These are phyloP conservation scores for Myriosclerotinia curreyana DNA, from an alignment of 2,329 filamentous ascomycete genomes.

Conservation along the genomic window DNA sequence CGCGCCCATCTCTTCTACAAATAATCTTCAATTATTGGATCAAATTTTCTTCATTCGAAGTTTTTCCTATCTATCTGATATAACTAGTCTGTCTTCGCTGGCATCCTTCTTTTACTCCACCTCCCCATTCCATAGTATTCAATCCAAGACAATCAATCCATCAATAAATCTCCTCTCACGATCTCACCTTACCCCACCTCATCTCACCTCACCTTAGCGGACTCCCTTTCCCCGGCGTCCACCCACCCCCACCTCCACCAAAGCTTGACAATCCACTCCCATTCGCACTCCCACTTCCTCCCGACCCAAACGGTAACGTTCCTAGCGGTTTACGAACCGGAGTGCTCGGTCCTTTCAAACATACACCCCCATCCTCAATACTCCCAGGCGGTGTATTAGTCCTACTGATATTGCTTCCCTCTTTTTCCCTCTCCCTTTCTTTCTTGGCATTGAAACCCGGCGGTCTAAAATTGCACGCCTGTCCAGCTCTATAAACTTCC, in stretches of 20 bases:
- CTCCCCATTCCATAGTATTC: neutral
- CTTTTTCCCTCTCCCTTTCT: constrained; percentile 47
- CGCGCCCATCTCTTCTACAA: too few relatives aligned
- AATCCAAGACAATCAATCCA: constrained; percentile 2
- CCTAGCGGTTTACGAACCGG: constrained; percentile 19
- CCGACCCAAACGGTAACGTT: constrained; percentile 5
- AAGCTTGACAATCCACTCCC: constrained; percentile 13
- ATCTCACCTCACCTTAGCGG: constrained; percentile 5
- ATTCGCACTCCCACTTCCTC: constrained; percentile 7
- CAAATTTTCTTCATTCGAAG: neutral
- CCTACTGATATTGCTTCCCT: constrained; percentile 46
- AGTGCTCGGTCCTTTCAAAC: constrained; percentile 15
- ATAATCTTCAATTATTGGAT: neutral
- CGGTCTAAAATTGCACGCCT: constrained; percentile 56
- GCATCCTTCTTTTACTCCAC: constrained; percentile 10
- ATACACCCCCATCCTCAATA: constrained; percentile 2
- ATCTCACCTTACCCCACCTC: neutral
- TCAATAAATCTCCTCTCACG: neutral
- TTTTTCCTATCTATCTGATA: neutral
- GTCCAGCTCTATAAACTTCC: constrained; percentile 73
- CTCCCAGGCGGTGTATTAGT: constrained; percentile 52
- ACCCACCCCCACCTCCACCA: constrained; percentile 17
- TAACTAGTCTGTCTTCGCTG: neutral
- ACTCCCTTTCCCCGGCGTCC: constrained; percentile 18
- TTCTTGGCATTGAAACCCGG: constrained; percentile 43